These are phyloP conservation scores for Aspergillus spinulosporus DNA, from an alignment of 2,329 filamentous ascomycete species.

Conservation along the genomic window DNA sequence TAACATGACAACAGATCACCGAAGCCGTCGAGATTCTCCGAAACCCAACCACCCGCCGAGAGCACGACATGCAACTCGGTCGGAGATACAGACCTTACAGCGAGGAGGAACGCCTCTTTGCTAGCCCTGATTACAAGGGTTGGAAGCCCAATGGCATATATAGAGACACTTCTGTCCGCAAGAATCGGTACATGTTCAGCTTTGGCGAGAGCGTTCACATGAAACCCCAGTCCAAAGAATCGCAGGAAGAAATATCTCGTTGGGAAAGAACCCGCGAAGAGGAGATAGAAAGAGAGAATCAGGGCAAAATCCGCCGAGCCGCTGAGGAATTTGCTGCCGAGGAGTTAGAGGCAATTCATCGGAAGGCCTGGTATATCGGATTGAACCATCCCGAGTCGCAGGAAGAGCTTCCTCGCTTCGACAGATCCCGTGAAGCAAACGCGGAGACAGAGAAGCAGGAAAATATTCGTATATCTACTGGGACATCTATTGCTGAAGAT, in stretches of 20 bases:
- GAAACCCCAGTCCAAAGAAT: slow-evolving; percentile 27
- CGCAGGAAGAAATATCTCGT: slow-evolving; percentile 22
- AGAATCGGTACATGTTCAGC: slow-evolving; percentile 31
- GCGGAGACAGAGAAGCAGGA: slow-evolving; percentile 5
- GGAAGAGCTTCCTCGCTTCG: slow-evolving; percentile 16
- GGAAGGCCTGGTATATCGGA: neutral
- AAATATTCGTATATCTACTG: slow-evolving; percentile 8
- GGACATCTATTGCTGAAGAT: slow-evolving; percentile 6
- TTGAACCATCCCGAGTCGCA: neutral
- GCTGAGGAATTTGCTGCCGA: slow-evolving; percentile 9
- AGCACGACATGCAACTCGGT: slow-evolving; percentile 26
- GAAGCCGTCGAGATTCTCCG: slow-evolving; percentile 38
- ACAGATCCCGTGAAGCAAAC: neutral
- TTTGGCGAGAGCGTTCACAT: slow-evolving; percentile 34
- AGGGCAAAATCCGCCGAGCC: slow-evolving; percentile 9
- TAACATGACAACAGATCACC: slow-evolving; percentile 24
- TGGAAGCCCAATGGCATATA: slow-evolving; percentile 17
- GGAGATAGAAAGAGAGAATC: slow-evolving; percentile 6
- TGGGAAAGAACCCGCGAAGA: slow-evolving; percentile 6
- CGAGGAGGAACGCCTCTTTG: slow-evolving; percentile 1
- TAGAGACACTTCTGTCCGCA: slow-evolving; percentile 5
- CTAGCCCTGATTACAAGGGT: slow-evolving; percentile 5
- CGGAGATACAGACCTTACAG: neutral
- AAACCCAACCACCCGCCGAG: slow-evolving; percentile 26
- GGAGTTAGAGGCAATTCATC: neutral